Percentiles rank a stretch among this genome's conserved stretches.
phyloP scores from a whole-genome alignment of 176 grass and related monocot species.

The sorghum (Sorghum bicolor) region Sorghum_bicolor_NCBIv3 NC_012877.2:1459501-1460000 shows the following conservation, averaged over 20 bases:
- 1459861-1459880: background rate
- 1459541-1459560: background rate
- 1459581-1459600: background rate
- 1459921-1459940: conserved; percentile 1
- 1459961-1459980: conserved; percentile 11
- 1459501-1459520: conserved; percentile 8
- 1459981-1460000: conserved; percentile 6
- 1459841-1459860: background rate
- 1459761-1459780: conserved; percentile 5
- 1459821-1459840: background rate
- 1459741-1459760: conserved; percentile 4
- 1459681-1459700: conserved; percentile 1
- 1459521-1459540: conserved; percentile 15
- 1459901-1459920: conserved; percentile 15
- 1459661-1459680: conserved; percentile 8
- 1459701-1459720: conserved; percentile 7
- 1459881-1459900: conserved; percentile 1
- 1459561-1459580: conserved; percentile 28
- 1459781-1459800: conserved; percentile 8
- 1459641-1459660: background rate
- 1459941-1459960: conserved; percentile 28
- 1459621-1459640: background rate
- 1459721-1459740: background rate
- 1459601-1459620: background rate
- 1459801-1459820: conserved; percentile 15